Evolutionary conservation across 768 basidiomycete species (phyloP).

Genomic region (Pholiota conissans): DNA sequence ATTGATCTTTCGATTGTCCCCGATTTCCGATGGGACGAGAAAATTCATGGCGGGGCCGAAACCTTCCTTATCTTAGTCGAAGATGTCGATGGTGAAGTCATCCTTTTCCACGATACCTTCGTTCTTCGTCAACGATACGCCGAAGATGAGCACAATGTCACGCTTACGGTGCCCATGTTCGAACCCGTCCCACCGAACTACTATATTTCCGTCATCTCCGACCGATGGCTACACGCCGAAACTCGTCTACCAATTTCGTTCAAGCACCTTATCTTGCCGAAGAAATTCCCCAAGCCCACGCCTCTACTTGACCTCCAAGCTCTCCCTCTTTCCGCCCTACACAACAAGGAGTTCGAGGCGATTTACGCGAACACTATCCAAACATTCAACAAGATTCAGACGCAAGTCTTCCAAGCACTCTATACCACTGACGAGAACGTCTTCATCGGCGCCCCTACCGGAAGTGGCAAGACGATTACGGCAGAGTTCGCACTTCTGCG

Average conservation of each 20-base stretch:
- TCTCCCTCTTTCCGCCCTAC: slow-evolving; percentile 85
- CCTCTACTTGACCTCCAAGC: slow-evolving; percentile 91
- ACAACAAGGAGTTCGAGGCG: slow-evolving; percentile 89
- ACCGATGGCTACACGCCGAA: slow-evolving; percentile 95
- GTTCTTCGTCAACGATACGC: slow-evolving; percentile 89
- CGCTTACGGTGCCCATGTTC: slow-evolving; percentile 93
- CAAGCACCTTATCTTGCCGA: slow-evolving; percentile 96
- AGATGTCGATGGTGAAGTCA: slow-evolving; percentile 95
- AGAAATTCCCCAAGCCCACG: slow-evolving; percentile 93
- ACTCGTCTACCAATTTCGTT: slow-evolving; percentile 95
- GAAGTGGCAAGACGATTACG: slow-evolving; percentile 96
- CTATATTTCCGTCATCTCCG: slow-evolving; percentile 93
- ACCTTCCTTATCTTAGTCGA: slow-evolving; percentile 94
- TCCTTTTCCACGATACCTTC: slow-evolving; percentile 94
- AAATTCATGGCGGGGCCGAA: slow-evolving; percentile 85
- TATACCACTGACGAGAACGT: slow-evolving; percentile 97
- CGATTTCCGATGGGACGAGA: slow-evolving; percentile 99
- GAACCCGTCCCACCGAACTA: slow-evolving; percentile 99
- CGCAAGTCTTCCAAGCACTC: slow-evolving; percentile 97
- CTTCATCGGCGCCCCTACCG: slow-evolving; percentile 95
- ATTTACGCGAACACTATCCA: slow-evolving; percentile 81
- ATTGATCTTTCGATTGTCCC: slow-evolving; percentile 93
- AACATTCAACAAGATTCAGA: slow-evolving; percentile 98
- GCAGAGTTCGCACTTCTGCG: slow-evolving; percentile 95
- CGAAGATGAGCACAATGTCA: slow-evolving; percentile 92